These are phyloP conservation scores for Ramaria rubella DNA, from an alignment of 768 basidiomycete species.

Conservation along the genomic window DNA sequence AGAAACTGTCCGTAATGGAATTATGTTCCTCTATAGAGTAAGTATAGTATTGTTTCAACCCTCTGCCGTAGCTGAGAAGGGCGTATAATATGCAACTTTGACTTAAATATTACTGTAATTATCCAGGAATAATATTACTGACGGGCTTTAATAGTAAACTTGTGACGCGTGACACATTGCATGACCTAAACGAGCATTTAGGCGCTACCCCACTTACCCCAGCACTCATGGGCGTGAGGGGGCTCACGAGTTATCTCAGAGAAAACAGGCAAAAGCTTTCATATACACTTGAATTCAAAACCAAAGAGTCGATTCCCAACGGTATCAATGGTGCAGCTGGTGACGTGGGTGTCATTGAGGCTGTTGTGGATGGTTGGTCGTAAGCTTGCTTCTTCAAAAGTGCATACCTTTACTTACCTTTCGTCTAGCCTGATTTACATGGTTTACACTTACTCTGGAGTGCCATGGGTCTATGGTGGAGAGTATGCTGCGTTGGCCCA, in stretches of 20 bases:
- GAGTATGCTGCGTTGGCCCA: constrained; percentile 56
- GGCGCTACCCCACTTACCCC: not conserved
- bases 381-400: constrained; percentile 35
- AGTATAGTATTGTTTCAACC: too few relatives aligned
- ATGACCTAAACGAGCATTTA: too few relatives aligned
- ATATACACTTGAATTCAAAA: constrained; percentile 28
- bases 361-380: constrained; percentile 86
- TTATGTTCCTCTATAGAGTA: too few relatives aligned
- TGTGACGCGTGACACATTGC: not conserved
- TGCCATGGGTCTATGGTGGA: constrained; percentile 85
- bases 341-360: constrained; percentile 27
- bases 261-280: constrained; percentile 38
- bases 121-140: too few relatives aligned
- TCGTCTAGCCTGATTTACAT: constrained; percentile 68
- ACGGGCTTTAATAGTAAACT: too few relatives aligned
- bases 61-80: too few relatives aligned
- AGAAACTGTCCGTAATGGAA: too few relatives aligned
- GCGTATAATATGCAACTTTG: too few relatives aligned
- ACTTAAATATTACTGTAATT: too few relatives aligned
- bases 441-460: constrained; percentile 47
- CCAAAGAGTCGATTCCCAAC: not conserved
- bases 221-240: constrained; percentile 42
- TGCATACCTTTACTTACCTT: constrained; percentile 11
- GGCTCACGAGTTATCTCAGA: constrained; percentile 45
- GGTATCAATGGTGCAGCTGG: constrained; percentile 2